Conservation (phyloP, 2,329 filamentous ascomycete genomes). For the Cercospora janseana region DNA sequence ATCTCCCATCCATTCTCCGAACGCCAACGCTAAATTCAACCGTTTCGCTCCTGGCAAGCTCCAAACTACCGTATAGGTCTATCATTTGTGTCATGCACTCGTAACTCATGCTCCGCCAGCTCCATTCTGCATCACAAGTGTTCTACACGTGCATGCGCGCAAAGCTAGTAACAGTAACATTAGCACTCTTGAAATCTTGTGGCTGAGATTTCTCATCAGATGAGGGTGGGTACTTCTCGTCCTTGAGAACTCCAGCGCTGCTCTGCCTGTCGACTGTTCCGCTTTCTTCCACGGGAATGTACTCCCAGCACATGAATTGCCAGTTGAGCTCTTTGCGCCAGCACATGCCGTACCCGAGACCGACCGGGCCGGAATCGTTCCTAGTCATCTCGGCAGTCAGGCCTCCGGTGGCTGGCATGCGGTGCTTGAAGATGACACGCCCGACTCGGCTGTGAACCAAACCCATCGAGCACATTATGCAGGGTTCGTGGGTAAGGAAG, state of each 20-base stretch:
- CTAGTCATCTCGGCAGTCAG: conserved; percentile 66
- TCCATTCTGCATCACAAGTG: conserved; percentile 33
- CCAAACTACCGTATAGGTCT: conserved; percentile 18
- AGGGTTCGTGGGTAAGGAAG: conserved; percentile 93
- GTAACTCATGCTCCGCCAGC: conserved; percentile 36
- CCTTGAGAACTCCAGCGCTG: conserved; percentile 25
- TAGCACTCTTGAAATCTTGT: conserved; percentile 31
- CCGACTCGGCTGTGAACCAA: conserved; percentile 91
- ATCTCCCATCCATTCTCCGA: conserved; percentile 8
- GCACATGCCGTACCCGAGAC: conserved; percentile 59
- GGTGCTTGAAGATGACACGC: conserved; percentile 73
- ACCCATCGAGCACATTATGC: conserved; percentile 95
- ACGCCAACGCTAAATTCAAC: conserved; percentile 23
- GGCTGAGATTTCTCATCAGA: conserved; percentile 19
- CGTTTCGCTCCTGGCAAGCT: conserved; percentile 16
- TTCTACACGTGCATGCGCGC: conserved; percentile 40
- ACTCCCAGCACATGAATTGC: conserved; percentile 81
- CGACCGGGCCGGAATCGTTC: conserved; percentile 37
- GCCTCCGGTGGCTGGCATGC: conserved; percentile 78
- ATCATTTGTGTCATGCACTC: conserved; percentile 27
- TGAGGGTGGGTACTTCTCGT: conserved; percentile 27
- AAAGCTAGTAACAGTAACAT: conserved; percentile 38
- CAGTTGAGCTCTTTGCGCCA: conserved; percentile 77
- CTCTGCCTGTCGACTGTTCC: conserved; percentile 26
- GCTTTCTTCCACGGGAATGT: conserved; percentile 28